phyloP scores from a whole-genome alignment of 2,329 filamentous ascomycete species.

The Penicillium sp. region DNA sequence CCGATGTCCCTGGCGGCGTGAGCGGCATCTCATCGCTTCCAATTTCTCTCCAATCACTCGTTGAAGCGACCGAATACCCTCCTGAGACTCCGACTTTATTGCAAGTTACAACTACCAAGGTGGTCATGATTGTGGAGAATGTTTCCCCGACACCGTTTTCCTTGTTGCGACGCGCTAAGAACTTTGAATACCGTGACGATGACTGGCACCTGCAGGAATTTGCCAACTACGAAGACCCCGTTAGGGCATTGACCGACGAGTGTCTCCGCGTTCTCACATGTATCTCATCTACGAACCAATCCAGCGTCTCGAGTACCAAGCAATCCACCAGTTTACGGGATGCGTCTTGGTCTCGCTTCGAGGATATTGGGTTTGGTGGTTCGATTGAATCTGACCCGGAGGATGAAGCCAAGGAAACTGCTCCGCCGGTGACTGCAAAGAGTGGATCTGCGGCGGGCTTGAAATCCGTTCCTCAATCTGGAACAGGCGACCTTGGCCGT shows the following conservation, averaged over 20 bases:
- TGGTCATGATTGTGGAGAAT: slow-evolving; percentile 93
- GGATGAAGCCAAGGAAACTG: slow-evolving; percentile 47
- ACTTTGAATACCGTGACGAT: slow-evolving; percentile 92
- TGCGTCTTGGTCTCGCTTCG: slow-evolving; percentile 94
- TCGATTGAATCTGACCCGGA: slow-evolving; percentile 67
- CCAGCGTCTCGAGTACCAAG: slow-evolving; percentile 67
- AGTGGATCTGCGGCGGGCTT: slow-evolving; percentile 51
- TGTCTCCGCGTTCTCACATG: slow-evolving; percentile 85
- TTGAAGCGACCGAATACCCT: slow-evolving; percentile 92
- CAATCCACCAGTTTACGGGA: slow-evolving; percentile 72
- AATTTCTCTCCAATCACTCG: slow-evolving; percentile 82
- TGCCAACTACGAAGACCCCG: slow-evolving; percentile 83
- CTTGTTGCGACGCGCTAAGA: slow-evolving; percentile 80
- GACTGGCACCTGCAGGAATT: slow-evolving; percentile 82
- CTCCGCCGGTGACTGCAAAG: slow-evolving; percentile 26
- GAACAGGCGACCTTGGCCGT: slow-evolving; percentile 64
- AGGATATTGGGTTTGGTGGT: slow-evolving; percentile 86
- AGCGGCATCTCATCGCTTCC: slow-evolving; percentile 83
- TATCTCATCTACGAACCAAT: slow-evolving; percentile 86
- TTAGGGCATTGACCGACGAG: slow-evolving; percentile 85
- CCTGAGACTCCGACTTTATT: slow-evolving; percentile 74
- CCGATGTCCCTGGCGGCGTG: slow-evolving; percentile 65
- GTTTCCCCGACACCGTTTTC: slow-evolving; percentile 95
- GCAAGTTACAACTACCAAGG: slow-evolving; percentile 77
- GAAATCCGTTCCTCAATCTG: slow-evolving; percentile 64